Evolutionary conservation across 306 rosid species (phyloP).

Genomic region (Medicago ruthenica): DNA sequence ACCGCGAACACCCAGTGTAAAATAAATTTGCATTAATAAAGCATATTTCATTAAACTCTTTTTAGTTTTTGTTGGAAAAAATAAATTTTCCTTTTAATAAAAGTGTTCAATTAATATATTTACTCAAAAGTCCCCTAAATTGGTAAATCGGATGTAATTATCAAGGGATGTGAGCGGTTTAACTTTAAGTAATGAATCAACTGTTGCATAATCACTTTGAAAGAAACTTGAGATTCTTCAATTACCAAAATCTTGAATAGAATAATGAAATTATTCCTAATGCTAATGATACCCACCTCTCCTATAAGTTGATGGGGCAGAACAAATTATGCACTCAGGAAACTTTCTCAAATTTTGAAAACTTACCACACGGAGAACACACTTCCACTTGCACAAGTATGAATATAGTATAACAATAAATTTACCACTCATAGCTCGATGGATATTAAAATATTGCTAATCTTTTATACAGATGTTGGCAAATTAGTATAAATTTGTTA

Average conservation of each 20-base stretch:
- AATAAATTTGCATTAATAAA: too few species aligned
- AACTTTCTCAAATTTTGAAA: conserved; percentile 20
- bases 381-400: conserved; percentile 27
- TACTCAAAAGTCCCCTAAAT: background rate
- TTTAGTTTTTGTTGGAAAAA: too few species aligned
- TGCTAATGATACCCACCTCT: conserved; percentile 37
- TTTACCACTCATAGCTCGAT: conserved; percentile 26
- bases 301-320: conserved; percentile 43
- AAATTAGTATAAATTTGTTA: too few species aligned
- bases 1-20: too few species aligned
- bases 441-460: conserved; percentile 15
- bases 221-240: conserved; percentile 37
- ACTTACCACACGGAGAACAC: conserved; percentile 29
- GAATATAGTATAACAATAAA: conserved; percentile 6
- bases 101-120: background rate
- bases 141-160: conserved; percentile 25
- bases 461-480: too few species aligned
- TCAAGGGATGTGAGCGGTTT: conserved; percentile 26
- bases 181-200: conserved; percentile 28
- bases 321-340: conserved; percentile 33
- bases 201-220: conserved; percentile 2
- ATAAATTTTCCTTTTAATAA: too few species aligned
- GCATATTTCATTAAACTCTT: too few species aligned
- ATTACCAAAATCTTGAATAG: conserved; percentile 31
- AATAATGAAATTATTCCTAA: conserved; percentile 36